phyloP scores from a whole-genome alignment of 108 stramenopile species.

The Fragilariopsis cylindrus region DNA sequence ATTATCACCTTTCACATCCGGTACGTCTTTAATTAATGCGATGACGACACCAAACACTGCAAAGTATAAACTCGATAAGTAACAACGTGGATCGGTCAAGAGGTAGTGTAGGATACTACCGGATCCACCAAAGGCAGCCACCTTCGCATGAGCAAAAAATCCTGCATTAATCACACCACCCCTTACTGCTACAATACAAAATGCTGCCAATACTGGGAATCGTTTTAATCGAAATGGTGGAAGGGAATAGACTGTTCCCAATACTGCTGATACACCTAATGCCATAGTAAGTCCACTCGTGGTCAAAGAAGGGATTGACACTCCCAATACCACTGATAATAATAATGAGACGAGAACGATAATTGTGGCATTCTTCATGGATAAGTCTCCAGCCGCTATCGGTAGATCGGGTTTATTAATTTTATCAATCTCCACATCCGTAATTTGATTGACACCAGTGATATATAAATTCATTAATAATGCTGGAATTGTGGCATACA shows the following conservation, averaged over 20 bases:
- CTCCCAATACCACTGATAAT: conserved; percentile 64
- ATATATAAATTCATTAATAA: conserved; percentile 96
- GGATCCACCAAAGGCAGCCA: conserved; percentile 53
- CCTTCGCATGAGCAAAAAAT: conserved; percentile 79
- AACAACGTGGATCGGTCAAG: conserved; percentile 52
- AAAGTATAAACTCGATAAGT: conserved; percentile 76
- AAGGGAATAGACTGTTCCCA: conserved; percentile 90
- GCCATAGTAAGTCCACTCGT: conserved; percentile 71
- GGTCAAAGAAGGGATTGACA: conserved; percentile 53
- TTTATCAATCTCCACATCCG: conserved; percentile 96
- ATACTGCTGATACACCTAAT: conserved; percentile 80
- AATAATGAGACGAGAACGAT: conserved; percentile 60
- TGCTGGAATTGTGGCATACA: conserved; percentile 86
- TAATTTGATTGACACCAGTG: conserved; percentile 96
- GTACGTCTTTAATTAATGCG: conserved; percentile 91
- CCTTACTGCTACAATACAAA: conserved; percentile 93
- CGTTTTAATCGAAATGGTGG: conserved; percentile 89
- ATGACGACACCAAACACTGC: conserved; percentile 87
- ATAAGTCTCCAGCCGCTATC: conserved; percentile 83
- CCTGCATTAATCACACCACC: conserved; percentile 92
- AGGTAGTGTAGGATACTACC: conserved; percentile 59
- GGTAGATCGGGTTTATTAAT: conserved; percentile 95
- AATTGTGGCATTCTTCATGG: conserved; percentile 48
- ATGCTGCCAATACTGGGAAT: conserved; percentile 92
- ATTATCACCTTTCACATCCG: conserved; percentile 78